These are phyloP conservation scores for Aurantiochytrium sp. DNA, from an alignment of 108 stramenopile genomes.

Conservation along the genomic window DNA sequence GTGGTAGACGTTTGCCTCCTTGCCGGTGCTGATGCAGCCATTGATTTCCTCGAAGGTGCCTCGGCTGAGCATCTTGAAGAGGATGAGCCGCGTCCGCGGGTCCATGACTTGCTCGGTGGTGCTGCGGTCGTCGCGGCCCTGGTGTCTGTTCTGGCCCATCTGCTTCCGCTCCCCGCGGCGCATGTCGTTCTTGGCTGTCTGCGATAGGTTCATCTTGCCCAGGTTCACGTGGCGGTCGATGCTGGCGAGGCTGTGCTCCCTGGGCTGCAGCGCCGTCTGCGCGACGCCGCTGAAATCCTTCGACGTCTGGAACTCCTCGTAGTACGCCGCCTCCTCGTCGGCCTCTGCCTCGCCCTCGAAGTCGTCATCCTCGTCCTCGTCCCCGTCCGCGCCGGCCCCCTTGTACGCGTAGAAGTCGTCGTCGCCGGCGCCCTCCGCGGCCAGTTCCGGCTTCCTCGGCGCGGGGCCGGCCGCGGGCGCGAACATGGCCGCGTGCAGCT, in stretches of 20 bases:
- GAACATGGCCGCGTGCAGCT: neutral
- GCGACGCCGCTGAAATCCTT: constrained; percentile 25
- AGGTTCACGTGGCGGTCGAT: constrained; percentile 53
- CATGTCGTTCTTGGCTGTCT: constrained; percentile 77
- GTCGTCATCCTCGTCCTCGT: neutral
- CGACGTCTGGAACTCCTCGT: constrained; percentile 40
- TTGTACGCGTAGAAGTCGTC: too few species aligned
- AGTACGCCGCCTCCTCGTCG: constrained; percentile 51
- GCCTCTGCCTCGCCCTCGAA: constrained; percentile 36
- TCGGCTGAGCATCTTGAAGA: constrained; percentile 87
- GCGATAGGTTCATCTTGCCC: constrained; percentile 55
- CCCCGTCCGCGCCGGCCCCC: neutral
- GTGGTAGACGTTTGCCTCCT: constrained; percentile 99
- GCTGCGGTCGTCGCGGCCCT: constrained; percentile 87
- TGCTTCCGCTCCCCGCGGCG: constrained; percentile 78
- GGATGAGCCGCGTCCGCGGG: constrained; percentile 87
- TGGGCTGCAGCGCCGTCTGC: neutral
- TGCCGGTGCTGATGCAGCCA: constrained; percentile 94
- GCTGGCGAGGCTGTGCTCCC: constrained; percentile 54
- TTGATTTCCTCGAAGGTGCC: constrained; percentile 84
- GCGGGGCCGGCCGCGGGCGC: neutral
- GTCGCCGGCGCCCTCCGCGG: too few species aligned
- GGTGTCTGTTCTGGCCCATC: constrained; percentile 73
- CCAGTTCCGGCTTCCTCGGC: too few species aligned
- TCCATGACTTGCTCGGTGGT: constrained; percentile 84